These are phyloP conservation scores for Ophiosphaerella herpotricha DNA, from an alignment of 2,329 filamentous ascomycete genomes.

Conservation along the genomic window DNA sequence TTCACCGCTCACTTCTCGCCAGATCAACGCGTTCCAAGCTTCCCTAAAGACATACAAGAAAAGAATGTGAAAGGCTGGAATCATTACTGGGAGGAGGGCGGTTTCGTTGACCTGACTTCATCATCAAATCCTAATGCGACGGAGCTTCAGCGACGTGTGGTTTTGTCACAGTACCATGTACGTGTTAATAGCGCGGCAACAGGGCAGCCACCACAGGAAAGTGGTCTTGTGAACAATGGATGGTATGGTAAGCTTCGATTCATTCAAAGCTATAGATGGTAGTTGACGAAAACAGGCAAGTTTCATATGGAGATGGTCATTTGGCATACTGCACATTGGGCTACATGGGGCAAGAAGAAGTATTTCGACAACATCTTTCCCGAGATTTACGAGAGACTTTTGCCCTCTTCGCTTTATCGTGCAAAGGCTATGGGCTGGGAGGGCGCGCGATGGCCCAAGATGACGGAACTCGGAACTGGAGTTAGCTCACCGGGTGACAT, in stretches of 20 bases:
- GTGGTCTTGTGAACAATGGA: conserved; percentile 56
- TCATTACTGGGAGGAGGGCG: conserved; percentile 54
- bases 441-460: conserved; percentile 57
- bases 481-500: conserved; percentile 62
- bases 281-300: conserved; percentile 40
- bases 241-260: conserved; percentile 55
- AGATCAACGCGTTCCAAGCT: conserved; percentile 26
- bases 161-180: conserved; percentile 58
- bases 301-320: conserved; percentile 60
- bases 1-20: conserved; percentile 32
- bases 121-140: conserved; percentile 48
- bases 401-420: conserved; percentile 38
- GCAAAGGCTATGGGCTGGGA: conserved; percentile 45
- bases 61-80: conserved; percentile 51
- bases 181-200: conserved; percentile 57
- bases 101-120: conserved; percentile 56
- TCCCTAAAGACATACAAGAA: conserved; percentile 26
- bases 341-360: conserved; percentile 52
- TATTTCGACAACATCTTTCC: conserved; percentile 51
- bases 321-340: conserved; percentile 59
- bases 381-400: conserved; percentile 55
- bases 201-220: conserved; percentile 53
- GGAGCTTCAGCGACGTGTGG: conserved; percentile 56
- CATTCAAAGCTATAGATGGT: background rate
- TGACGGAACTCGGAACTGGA: conserved; percentile 58